Percentiles rank a stretch among this genome's conserved stretches.
Evolutionary conservation across 2,329 filamentous ascomycete species (phyloP).

Genomic region (Epichloe uncinata): DNA sequence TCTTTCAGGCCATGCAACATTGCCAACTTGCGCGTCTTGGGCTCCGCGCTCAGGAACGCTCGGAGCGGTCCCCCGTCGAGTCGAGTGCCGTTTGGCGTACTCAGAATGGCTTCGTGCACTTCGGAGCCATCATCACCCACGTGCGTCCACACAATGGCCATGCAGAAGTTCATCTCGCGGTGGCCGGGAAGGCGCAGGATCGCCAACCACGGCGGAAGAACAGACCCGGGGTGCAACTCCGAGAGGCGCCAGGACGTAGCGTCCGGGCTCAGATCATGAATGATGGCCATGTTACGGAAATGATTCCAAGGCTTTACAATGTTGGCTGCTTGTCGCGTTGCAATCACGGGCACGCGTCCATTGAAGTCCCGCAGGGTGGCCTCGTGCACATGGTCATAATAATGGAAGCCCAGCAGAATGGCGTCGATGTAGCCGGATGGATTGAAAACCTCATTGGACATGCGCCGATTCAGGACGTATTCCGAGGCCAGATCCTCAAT

Average conservation of each 20-base stretch:
- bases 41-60: slow-evolving; percentile 5
- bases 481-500: slow-evolving; percentile 7
- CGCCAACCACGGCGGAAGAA: slow-evolving; percentile 5
- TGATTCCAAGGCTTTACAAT: slow-evolving; percentile 7
- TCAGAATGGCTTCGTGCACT: slow-evolving; percentile 5
- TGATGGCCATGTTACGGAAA: slow-evolving; percentile 4
- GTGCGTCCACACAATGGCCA: slow-evolving; percentile 7
- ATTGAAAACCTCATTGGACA: slow-evolving; percentile 8
- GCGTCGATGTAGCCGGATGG: slow-evolving; percentile 7
- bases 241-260: slow-evolving; percentile 2
- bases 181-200: slow-evolving; percentile 6
- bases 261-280: slow-evolving; percentile 1
- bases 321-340: slow-evolving; percentile 5
- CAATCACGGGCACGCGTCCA: slow-evolving; percentile 5
- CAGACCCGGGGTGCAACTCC: slow-evolving; percentile 2
- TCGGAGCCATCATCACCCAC: not conserved
- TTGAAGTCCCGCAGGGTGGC: slow-evolving; percentile 6
- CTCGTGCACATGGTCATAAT: slow-evolving; percentile 7
- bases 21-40: slow-evolving; percentile 5
- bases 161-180: slow-evolving; percentile 7
- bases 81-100: slow-evolving; percentile 5
- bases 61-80: slow-evolving; percentile 2
- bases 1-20: slow-evolving; percentile 7
- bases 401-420: slow-evolving; percentile 6
- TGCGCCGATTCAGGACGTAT: slow-evolving; percentile 5